These are phyloP conservation scores for Mycena rosella DNA, from an alignment of 768 basidiomycete genomes.

Conservation along the genomic window DNA sequence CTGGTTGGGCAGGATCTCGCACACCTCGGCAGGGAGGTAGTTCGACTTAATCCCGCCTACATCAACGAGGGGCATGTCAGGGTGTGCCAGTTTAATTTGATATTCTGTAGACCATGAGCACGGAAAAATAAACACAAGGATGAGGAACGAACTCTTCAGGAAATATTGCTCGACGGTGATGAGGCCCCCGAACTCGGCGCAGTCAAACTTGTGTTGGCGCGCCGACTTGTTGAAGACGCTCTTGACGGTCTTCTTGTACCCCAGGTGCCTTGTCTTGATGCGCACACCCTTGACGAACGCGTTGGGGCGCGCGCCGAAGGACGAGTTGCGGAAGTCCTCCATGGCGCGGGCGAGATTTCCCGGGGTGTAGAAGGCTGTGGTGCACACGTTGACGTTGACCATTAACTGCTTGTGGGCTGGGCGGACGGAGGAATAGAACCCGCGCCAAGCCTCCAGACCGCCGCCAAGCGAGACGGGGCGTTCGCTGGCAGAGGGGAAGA, in stretches of 20 bases:
- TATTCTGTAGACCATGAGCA: conserved; percentile 64
- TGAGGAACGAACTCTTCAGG: conserved; percentile 66
- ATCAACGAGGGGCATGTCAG: conserved; percentile 70
- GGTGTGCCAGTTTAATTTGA: conserved; percentile 60
- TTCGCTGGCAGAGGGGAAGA: conserved; percentile 65
- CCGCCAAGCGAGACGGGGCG: conserved; percentile 66
- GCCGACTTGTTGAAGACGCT: conserved; percentile 62
- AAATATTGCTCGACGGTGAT: conserved; percentile 80
- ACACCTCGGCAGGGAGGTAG: conserved; percentile 78
- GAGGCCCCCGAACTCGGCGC: conserved; percentile 64
- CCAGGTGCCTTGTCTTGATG: conserved; percentile 75
- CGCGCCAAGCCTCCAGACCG: conserved; percentile 68
- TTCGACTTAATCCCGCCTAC: conserved; percentile 64
- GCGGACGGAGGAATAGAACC: conserved; percentile 72
- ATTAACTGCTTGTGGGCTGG: conserved; percentile 68
- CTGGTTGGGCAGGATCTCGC: conserved; percentile 77
- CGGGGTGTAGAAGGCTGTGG: conserved; percentile 70
- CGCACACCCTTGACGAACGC: conserved; percentile 77
- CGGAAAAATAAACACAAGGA: not conserved
- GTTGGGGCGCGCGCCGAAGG: conserved; percentile 70
- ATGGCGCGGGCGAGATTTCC: conserved; percentile 78
- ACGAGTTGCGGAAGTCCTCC: conserved; percentile 62
- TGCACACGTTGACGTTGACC: conserved; percentile 75
- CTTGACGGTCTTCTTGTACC: conserved; percentile 82
- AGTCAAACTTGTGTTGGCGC: conserved; percentile 63